Evolutionary conservation across 345 rosid genomes (phyloP).

Genomic region (Salix purpurea): DNA sequence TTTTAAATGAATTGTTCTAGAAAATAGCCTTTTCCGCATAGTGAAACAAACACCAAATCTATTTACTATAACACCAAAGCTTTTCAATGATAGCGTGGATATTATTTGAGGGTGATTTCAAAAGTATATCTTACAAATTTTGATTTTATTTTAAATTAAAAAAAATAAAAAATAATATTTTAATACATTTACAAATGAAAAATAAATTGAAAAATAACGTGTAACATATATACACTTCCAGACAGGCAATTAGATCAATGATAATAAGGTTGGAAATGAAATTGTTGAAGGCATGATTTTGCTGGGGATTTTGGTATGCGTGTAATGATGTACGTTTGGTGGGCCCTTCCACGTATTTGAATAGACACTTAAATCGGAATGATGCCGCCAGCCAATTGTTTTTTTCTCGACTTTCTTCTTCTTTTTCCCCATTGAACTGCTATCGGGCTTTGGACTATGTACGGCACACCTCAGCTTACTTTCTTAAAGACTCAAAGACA

Average conservation of each 20-base stretch:
- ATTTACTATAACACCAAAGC: too few species aligned
- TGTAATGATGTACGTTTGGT: neutral
- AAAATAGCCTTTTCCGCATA: too few species aligned
- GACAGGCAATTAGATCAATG: neutral
- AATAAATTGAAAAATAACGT: too few species aligned
- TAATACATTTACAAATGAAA: too few species aligned
- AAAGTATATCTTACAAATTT: too few species aligned
- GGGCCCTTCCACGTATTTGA: neutral
- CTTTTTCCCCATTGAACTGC: neutral
- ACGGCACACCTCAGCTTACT: neutral
- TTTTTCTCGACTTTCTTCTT: neutral
- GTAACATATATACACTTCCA: too few species aligned
- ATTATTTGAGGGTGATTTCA: neutral
- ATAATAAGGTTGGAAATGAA: neutral
- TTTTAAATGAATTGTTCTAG: too few species aligned
- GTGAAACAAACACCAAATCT: too few species aligned
- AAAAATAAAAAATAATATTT: too few species aligned
- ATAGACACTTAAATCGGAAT: neutral
- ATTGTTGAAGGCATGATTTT: neutral
- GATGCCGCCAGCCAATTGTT: neutral
- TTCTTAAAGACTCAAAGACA: neutral
- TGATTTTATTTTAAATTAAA: too few species aligned
- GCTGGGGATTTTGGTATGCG: neutral
- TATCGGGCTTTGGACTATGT: neutral
- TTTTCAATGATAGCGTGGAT: neutral